phyloP scores from a whole-genome alignment of 768 basidiomycete species.

The Sutorius australiensis region DNA sequence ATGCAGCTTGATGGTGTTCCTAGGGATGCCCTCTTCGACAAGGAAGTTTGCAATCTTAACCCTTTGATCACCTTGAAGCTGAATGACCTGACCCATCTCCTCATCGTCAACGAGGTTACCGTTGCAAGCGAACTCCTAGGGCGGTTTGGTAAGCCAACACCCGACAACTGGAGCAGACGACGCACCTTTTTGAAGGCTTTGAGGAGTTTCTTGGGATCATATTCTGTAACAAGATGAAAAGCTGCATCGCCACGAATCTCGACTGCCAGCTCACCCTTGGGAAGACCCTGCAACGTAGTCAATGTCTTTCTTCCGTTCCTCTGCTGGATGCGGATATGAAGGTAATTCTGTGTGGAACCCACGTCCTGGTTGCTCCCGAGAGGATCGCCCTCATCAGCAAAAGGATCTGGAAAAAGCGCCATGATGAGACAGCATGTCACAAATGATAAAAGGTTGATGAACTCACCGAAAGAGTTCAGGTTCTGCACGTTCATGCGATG shows the following conservation, averaged over 20 bases:
- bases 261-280: slow-evolving; percentile 59
- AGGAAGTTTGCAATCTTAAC: slow-evolving; percentile 88
- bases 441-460: slow-evolving; percentile 13
- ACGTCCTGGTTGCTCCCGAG: slow-evolving; percentile 71
- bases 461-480: slow-evolving; percentile 71
- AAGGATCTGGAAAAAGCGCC: slow-evolving; percentile 65
- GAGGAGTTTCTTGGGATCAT: slow-evolving; percentile 95
- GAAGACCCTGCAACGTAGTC: slow-evolving; percentile 95
- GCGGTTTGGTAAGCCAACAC: slow-evolving; percentile 6
- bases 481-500: slow-evolving; percentile 96
- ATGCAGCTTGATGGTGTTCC: slow-evolving; percentile 78
- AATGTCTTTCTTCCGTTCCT: slow-evolving; percentile 98
- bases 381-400: slow-evolving; percentile 90
- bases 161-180: neutral
- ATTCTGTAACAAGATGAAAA: slow-evolving; percentile 53
- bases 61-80: slow-evolving; percentile 98
- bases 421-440: slow-evolving; percentile 7
- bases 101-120: slow-evolving; percentile 94
- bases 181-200: slow-evolving; percentile 97
- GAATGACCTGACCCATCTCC: slow-evolving; percentile 95
- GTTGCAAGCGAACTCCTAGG: slow-evolving; percentile 96
- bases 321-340: slow-evolving; percentile 98
- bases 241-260: slow-evolving; percentile 9
- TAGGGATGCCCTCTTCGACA: slow-evolving; percentile 73
- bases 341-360: slow-evolving; percentile 77